Evolutionary conservation across 176 grass and related monocot species (phyloP), one percentile per base, ranked within the genome.

Genomic region (Aechmea fasciata): DNA sequence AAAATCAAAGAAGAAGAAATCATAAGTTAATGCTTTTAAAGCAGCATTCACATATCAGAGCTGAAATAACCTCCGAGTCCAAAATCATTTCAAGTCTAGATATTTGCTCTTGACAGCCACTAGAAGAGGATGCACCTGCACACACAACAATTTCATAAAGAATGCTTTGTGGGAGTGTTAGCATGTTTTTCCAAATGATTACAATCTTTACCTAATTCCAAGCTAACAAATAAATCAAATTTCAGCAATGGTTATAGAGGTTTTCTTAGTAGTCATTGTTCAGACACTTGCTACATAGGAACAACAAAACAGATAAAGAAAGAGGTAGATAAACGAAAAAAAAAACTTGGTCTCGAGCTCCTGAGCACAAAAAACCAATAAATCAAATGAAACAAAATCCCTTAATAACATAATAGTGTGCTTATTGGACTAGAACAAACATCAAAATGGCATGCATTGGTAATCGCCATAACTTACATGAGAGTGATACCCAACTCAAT

Each of bases 11-110:
- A 13, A 54, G 52, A 11, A 54, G 52, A 54, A 54, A 54, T 15
- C 13, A 13, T 54, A 54, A 54, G 52, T 54, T 54, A 15, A 54
- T 54, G 14, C 14, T 54, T 54, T 54, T 15, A 54, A 54, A 54
- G 52, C 11, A 15, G 14, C 2, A 15, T 54, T 54, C 11, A 11
- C 14, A 54, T 13, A 13, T 49, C 63, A 9, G 50, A 73, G 57
- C 53, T 59, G 24, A 25, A 63, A 63, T 57, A 63, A 86, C 85
- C 77, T 77, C 80, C 18, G 85, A 77, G 69, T 87, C 73, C 77
- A 87, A 77, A 33, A 75, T 77, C 52, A 50, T 57, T 70, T 87
- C 85, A 83, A 87, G 80, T 73, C 80, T 55, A 83, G 47, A 69
- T 69, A 87, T 80, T 20, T 87, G 80, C 65, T 59, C 69, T 73